phyloP scores from a whole-genome alignment of 148 eudicot species.

The Chenopodium quinoa region DNA sequence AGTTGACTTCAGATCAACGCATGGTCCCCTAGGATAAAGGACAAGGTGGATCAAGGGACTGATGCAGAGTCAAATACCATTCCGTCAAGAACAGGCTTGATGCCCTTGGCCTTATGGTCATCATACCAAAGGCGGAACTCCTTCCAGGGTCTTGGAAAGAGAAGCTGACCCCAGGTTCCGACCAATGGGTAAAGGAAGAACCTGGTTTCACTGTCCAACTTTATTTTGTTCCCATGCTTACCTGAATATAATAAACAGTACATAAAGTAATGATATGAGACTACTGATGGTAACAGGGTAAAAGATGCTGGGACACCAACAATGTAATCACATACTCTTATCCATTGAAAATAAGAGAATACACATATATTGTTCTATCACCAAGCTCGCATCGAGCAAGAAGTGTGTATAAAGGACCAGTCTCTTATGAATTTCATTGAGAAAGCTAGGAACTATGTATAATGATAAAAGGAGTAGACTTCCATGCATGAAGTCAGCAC shows the following conservation, averaged over 20 bases:
- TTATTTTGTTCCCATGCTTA: constrained; percentile 90
- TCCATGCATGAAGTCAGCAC: background rate
- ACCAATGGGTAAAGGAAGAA: constrained; percentile 92
- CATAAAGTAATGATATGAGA: background rate
- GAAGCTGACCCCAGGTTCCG: constrained; percentile 99
- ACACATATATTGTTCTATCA: background rate
- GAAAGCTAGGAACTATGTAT: background rate
- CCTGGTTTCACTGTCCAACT: constrained; percentile 55
- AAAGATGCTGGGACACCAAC: background rate
- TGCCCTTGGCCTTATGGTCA: constrained; percentile 70
- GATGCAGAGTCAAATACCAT: constrained; percentile 52
- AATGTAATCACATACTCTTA: background rate
- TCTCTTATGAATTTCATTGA: background rate
- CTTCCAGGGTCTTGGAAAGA: constrained; percentile 97
- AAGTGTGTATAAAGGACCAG: background rate
- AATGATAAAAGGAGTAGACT: background rate
- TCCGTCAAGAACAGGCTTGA: constrained; percentile 84
- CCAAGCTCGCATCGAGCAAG: background rate
- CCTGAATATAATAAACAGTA: constrained; percentile 43
- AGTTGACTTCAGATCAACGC: background rate
- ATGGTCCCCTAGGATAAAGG: background rate
- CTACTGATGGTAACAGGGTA: background rate
- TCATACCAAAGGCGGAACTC: constrained; percentile 97
- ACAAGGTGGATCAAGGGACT: background rate
- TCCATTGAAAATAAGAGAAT: background rate